Evolutionary conservation across 2,329 filamentous ascomycete species (phyloP).

Genomic region (Diatrype stigma): DNA sequence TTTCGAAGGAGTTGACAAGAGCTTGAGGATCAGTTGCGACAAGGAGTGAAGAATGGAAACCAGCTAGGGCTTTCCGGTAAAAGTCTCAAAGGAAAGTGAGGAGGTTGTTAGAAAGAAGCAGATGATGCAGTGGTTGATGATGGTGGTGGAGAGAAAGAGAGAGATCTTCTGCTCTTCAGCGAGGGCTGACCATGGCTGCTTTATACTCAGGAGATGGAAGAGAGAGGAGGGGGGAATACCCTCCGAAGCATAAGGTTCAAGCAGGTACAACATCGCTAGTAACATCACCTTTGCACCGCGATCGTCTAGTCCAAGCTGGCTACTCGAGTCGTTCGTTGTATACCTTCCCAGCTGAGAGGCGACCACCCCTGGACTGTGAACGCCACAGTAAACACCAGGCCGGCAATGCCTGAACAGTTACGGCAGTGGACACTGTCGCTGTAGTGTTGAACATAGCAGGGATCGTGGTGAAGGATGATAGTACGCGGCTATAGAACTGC

Average conservation of each 20-base stretch:
- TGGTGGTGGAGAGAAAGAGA: neutral
- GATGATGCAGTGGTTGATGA: neutral
- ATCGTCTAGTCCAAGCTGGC: neutral
- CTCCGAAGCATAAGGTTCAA: neutral
- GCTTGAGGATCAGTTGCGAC: neutral
- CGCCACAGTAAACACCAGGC: neutral
- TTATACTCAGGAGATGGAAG: neutral
- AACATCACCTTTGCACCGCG: neutral
- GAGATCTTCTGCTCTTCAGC: neutral
- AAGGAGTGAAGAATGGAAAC: neutral
- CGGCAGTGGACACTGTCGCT: neutral
- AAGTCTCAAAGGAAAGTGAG: neutral
- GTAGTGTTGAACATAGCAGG: neutral
- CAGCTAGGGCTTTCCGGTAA: neutral
- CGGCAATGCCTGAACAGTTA: neutral
- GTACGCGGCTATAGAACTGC: neutral
- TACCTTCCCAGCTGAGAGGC: neutral
- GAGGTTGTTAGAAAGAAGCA: neutral
- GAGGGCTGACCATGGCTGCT: neutral
- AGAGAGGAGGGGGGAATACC: neutral
- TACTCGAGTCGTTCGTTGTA: too few relatives aligned
- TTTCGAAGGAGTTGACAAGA: neutral
- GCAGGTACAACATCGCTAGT: neutral
- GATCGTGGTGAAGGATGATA: neutral
- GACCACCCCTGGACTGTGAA: neutral